Evolutionary conservation across 129 eudicot genomes (phyloP), one percentile per base, ranked within the genome.

Genomic region (Saussurea involucrata): DNA sequence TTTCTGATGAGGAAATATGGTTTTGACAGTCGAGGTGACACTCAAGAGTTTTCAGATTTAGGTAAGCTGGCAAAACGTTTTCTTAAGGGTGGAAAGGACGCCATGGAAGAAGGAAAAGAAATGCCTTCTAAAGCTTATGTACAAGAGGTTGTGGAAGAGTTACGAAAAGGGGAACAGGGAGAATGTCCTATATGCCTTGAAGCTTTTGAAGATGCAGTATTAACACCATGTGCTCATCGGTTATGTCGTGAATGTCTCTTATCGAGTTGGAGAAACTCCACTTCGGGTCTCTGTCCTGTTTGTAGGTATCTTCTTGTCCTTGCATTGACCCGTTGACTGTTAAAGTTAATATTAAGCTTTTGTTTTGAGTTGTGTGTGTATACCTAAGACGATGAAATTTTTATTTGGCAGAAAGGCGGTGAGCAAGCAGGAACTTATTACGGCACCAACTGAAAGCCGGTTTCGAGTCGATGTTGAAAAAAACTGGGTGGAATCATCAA

Each of bases 141-240:
- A 84, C 93, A 95, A 68, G 98, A 95, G 81, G 98, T 95, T 72
- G 96, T 95, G 42, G 91, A 95, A 73, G 98, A 95, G 75, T 81
- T 95, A 33, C 85, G 89, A 36, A 91, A 89, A 63, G 98, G 98
- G 46, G 98, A 89, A 79, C 84, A 86, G 24, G 97, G 96, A 29
- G 97, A 95, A 82, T 95, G 98, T 73, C 98, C 98, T 28, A 95
- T 95, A 21, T 95, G 98, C 80, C 96, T 95, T 66, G 98, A 95
- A 86, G 98, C 90, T 76, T 95, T 91, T 88, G 98, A 95, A 83
- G 98, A 95, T 88, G 97, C 98, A 24, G 98, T 95, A 67, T 85
- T 95, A 82, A 95, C 98, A 24, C 97, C 98, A 36, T 95, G 98
- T 89, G 98, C 98, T 83, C 98, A 95, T 78, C 84, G 95, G 63